Base-by-base conservation (phyloP, 2,329 filamentous ascomycete species). In the Ascochyta pisi region DNA sequence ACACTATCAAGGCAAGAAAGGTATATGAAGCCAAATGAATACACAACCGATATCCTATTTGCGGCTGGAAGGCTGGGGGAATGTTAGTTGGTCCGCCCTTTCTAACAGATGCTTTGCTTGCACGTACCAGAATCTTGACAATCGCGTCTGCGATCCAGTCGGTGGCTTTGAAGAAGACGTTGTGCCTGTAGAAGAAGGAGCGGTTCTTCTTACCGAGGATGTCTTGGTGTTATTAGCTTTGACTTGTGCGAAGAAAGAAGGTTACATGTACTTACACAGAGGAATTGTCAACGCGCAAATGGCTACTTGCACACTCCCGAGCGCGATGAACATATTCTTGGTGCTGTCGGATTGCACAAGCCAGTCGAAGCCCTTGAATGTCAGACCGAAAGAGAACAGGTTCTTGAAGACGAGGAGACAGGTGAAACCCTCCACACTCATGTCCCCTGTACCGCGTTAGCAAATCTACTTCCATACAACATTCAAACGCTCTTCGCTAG, bases 391-490 rank as follows among this genome's bases (percentile, higher is more conserved):
- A 60, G 88, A 90, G 78, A 97, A 96, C 60, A 97, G 84, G 76
- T 97, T 96, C 78, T 97, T 97, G 82, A 97, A 96, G 50, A 96
- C 88, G 62, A 96, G 84, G 73, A 95, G 85, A 76, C 91, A 91
- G 0, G 92, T 96, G 73, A 96, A 96, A 6, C 88, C 90, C 76
- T 97, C 93, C 43, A 96, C 86, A 1, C 91, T 86, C 53, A 96
- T 86, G 59, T 94, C 88, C 7, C 88, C 89, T 90, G 49, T 48
- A 9, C 0, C 13, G 5, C 22, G 42, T 51, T 35, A 51, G 43
- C 43, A 27, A 35, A 7, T 37, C 19, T 39, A 15, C 5, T 39
- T 10, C 19, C 16, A 23, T 13, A 6, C 4, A 12, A 15, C 1
- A 13, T 31, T 13, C 12, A 4, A 6, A 6, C 3, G 9, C 15